Evolutionary conservation across 2,329 filamentous ascomycete genomes (phyloP).

Genomic region (Sclerotinia glacialis): DNA sequence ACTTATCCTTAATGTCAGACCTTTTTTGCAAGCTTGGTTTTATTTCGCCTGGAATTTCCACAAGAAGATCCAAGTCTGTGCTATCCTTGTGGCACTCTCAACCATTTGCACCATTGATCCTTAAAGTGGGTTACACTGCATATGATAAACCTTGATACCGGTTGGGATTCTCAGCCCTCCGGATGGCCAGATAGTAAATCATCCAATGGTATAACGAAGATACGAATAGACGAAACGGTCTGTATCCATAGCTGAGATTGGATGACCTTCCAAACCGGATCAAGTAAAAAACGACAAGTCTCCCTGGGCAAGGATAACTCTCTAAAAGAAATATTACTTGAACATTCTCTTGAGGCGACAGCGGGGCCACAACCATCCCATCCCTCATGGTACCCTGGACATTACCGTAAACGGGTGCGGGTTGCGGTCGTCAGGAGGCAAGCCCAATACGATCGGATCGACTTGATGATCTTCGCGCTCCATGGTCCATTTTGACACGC

Average conservation of each 20-base stretch:
- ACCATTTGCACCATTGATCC: constrained; percentile 14
- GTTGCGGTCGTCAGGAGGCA: constrained; percentile 8
- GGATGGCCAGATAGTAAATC: constrained; percentile 17
- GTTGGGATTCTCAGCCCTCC: constrained; percentile 20
- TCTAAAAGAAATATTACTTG: constrained; percentile 5
- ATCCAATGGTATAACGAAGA: constrained; percentile 13
- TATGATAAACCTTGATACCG: constrained; percentile 19
- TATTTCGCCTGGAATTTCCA: constrained; percentile 5
- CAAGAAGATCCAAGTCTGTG: constrained; percentile 16
- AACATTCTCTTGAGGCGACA: constrained; percentile 11
- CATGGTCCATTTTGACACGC: constrained; percentile 13
- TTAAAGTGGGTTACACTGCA: constrained; percentile 18
- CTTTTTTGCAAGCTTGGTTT: neutral
- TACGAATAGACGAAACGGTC: constrained; percentile 23
- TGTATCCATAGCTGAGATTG: constrained; percentile 22
- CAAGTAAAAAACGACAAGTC: constrained; percentile 1
- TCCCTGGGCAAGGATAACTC: constrained; percentile 8
- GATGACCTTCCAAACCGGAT: constrained; percentile 17
- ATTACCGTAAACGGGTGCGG: constrained; percentile 20
- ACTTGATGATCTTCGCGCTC: constrained; percentile 20
- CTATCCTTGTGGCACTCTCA: constrained; percentile 19
- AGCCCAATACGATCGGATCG: constrained; percentile 20
- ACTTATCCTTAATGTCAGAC: constrained; percentile 16
- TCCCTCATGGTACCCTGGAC: constrained; percentile 19
- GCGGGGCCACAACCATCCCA: neutral